Conservation (phyloP, 768 basidiomycete species). For the Tulasnella sp. region DNA sequence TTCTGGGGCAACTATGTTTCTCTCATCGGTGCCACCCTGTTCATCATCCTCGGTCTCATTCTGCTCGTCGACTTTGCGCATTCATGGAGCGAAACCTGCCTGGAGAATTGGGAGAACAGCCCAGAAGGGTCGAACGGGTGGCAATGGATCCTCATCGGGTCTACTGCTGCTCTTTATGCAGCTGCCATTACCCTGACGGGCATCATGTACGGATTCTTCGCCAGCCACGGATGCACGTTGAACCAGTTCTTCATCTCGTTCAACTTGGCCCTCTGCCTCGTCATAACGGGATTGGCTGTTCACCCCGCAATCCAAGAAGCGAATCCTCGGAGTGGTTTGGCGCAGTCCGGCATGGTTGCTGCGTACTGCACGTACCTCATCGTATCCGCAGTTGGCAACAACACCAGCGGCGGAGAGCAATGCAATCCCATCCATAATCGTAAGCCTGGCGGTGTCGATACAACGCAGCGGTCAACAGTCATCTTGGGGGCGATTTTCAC, state of each 20-base stretch:
- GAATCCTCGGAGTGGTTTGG: conserved; percentile 90
- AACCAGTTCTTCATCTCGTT: conserved; percentile 97
- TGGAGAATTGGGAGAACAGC: conserved; percentile 89
- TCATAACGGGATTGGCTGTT: conserved; percentile 75
- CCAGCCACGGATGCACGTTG: conserved; percentile 72
- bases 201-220: conserved; percentile 87
- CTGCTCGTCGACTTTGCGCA: conserved; percentile 98
- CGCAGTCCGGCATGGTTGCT: conserved; percentile 94
- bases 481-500: conserved; percentile 91
- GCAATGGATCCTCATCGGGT: conserved; percentile 93
- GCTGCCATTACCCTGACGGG: conserved; percentile 79
- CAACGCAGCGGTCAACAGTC: conserved; percentile 77
- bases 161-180: conserved; percentile 82
- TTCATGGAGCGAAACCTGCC: conserved; percentile 94
- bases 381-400: conserved; percentile 88
- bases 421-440: conserved; percentile 83
- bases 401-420: conserved; percentile 52
- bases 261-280: conserved; percentile 73
- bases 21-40: conserved; percentile 84
- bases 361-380: conserved; percentile 95
- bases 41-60: conserved; percentile 94
- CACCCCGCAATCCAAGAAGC: conserved; percentile 82
- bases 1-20: conserved; percentile 94
- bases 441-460: conserved; percentile 40
- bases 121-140: conserved; percentile 68